These are phyloP conservation scores for Hygrophoropsis aurantiaca DNA, from an alignment of 768 basidiomycete species.

Conservation along the genomic window DNA sequence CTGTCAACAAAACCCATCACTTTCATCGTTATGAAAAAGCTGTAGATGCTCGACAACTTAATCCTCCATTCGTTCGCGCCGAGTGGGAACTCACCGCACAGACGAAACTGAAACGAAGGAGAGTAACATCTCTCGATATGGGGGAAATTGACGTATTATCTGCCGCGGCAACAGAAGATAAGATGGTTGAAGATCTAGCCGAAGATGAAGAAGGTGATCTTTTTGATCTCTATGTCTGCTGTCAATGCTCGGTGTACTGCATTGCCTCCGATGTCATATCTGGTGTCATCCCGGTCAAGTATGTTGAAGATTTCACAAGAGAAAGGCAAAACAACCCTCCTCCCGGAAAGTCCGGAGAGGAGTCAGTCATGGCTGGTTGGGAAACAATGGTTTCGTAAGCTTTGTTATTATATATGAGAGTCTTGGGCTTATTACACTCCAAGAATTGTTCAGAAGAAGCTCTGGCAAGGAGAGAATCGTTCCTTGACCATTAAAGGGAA, in stretches of 20 bases:
- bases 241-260: conserved; percentile 78
- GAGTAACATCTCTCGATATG: conserved; percentile 42
- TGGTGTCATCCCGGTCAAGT: conserved; percentile 65
- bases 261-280: conserved; percentile 70
- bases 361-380: conserved; percentile 53
- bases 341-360: conserved; percentile 52
- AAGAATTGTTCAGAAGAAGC: conserved; percentile 72
- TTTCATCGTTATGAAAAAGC: conserved; percentile 75
- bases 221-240: conserved; percentile 80
- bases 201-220: conserved; percentile 51
- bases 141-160: conserved; percentile 15
- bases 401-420: conserved; percentile 2
- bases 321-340: conserved; percentile 63
- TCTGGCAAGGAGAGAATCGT: conserved; percentile 71
- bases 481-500: conserved; percentile 51
- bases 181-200: conserved; percentile 28
- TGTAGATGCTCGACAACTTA: conserved; percentile 67
- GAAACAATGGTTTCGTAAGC: conserved; percentile 70
- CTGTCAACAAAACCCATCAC: conserved; percentile 70
- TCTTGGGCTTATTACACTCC: conserved; percentile 6
- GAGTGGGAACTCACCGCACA: conserved; percentile 57
- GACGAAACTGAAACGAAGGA: conserved; percentile 55
- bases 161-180: conserved; percentile 24
- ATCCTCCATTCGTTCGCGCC: conserved; percentile 56
- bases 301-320: conserved; percentile 60